Evolutionary conservation across 139 green algal genomes (phyloP), one percentile per base, ranked within the genome.

Genomic region (Chlamydomonas sp.): DNA sequence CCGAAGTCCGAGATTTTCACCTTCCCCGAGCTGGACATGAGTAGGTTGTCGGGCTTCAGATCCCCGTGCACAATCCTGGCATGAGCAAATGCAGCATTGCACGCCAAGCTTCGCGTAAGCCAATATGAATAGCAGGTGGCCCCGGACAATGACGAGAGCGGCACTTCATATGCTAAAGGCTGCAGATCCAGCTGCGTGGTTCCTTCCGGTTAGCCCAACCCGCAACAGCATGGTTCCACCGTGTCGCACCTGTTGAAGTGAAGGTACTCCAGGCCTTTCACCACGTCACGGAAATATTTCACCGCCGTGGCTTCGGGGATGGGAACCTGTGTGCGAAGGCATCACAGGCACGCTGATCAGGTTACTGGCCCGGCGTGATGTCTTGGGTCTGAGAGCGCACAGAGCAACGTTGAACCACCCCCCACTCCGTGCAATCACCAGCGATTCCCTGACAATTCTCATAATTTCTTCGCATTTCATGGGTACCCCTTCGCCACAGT

Each of bases 1-100:
- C 92, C 92, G 90, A 94, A 94, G 72, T 94, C 92, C 17, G 85
- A 80, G 69, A 94, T 90, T 79, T 92, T 94, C 0, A 93, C 85
- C 78, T 93, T 90, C 15, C 85, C 88, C 14, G 77, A 89, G 63
- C 89, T 89, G 74, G 78, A 88, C 73, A 92, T 77, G 62, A 94
- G 90, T 63, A 94, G 79, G 71, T 94, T 94, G 79, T 93, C 92
- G 9, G 90, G 88, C 90, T 94, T 94, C 9, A 94, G 73, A 63
- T 94, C 90, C 4, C 89, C 88, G 78, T 93, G 91, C 74, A 92
- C 88, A 59, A 94, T 91, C 63, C 87, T 79, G 78, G 73, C n/a
- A 59, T 62, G 12, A 78, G 66, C 66, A 14, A 10, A 71, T 71
- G 66, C 31, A 49, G 31, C 31, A 49, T 49, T 49, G 31, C 31